Evolutionary conservation across 2,329 filamentous ascomycete genomes (phyloP), one percentile per base, ranked within the genome.

Genomic region (Elsinoe ampelina): DNA sequence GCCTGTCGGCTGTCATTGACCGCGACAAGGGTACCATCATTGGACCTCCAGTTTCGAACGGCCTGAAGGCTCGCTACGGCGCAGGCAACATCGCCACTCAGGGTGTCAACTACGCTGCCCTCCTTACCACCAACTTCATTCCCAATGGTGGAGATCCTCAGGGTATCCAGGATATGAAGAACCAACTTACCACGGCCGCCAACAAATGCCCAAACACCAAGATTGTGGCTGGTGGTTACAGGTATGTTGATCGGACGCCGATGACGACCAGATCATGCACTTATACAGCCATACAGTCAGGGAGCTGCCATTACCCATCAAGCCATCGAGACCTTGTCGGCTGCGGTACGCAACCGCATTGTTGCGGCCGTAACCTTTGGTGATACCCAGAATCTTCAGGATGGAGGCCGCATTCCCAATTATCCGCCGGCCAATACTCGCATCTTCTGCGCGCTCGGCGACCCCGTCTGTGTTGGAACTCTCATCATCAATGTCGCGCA

Each of bases 11-110:
- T 6, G 74, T 72, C 4, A 77, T 80, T 63, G 34, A 60, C 0
- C 77, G 77, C 30, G 80, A 79, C 60, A 75, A 81, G 54, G 62
- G 60, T 13, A 57, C 54, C 6, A 57, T 57, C 19, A 60, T 62
- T 20, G 61, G 61, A 26, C 59, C 59, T 30, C 55, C 55, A 22
- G 56, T 62, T 4, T 47, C 57, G n/a, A 58, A 36, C 26, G 61
- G 58, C 10, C 57, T 62, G 17, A 57, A 61, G 35, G 51, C 43
- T 15, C 38, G 30, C 5, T 57, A 58, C 38, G 59, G 61, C 15
- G 26, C 42, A 22, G 48, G 43, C 43, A 57, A 60, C 13, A 54
- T 62, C 38, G 61, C 60, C 13, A 58, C 58, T n/a, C 61, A 62
- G 39, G 61, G 61, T 11, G 61, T 61, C 39, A 55, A 57, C 38